phyloP scores from a whole-genome alignment of 345 rosid species.

The Salix dunnii region DNA sequence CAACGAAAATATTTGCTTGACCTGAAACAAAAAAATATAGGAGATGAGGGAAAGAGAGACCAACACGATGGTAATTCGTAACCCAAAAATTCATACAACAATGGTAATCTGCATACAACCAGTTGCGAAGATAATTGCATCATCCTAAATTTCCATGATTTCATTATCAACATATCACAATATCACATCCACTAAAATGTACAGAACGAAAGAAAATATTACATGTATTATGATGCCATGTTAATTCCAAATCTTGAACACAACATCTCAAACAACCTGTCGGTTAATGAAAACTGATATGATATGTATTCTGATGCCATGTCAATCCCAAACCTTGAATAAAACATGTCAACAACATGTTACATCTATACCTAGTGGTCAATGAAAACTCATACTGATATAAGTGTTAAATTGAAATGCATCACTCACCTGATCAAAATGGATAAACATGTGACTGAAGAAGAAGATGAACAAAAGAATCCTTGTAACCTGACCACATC shows the following conservation, averaged over 20 bases:
- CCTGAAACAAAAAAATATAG: conserved; percentile 34
- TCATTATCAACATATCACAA: not conserved
- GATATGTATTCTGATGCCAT: not conserved
- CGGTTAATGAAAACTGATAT: not conserved
- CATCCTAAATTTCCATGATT: not conserved
- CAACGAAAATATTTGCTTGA: conserved; percentile 55
- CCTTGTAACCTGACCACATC: conserved; percentile 60
- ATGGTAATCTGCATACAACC: not conserved
- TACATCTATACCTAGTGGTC: not conserved
- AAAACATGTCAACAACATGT: not conserved
- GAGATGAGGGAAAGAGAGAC: not conserved
- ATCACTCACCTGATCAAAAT: conserved; percentile 67
- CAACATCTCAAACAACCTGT: not conserved
- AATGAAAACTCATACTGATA: not conserved
- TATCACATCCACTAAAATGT: not conserved
- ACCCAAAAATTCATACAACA: not conserved
- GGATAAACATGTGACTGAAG: conserved; percentile 52
- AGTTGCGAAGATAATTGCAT: not conserved
- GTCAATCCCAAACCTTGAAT: not conserved
- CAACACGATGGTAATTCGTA: not conserved
- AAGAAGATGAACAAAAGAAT: conserved; percentile 62
- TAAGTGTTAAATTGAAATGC: not conserved
- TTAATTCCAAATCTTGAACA: not conserved
- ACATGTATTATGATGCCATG: not conserved
- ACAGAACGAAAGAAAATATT: no score